Base-by-base conservation (phyloP, 768 basidiomycete species). In the Rhizopogon vulgaris region DNA sequence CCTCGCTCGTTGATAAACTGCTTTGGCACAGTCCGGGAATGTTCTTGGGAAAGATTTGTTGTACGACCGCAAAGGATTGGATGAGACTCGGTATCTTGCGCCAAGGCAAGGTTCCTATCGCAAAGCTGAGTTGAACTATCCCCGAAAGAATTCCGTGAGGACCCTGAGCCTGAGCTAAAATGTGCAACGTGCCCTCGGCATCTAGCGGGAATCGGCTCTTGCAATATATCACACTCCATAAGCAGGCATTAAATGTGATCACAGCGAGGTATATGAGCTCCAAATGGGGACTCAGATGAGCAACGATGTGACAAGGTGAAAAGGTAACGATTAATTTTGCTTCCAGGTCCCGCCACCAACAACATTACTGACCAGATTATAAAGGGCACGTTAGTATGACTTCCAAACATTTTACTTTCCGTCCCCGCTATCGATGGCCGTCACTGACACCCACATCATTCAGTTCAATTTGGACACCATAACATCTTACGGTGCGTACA, bases 211-310 rank as follows among this genome's bases (percentile, higher is more conserved):
- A 14, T 38, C 5, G 41, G 22, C 48, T 41, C 51, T 48, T 17
- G 10, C 36, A 18, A 14, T 27, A 52, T 27, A 34, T 63, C 57
- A 54, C 53, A 58, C 28, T 6, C 64, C 42, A 38, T 32, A 53
- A 57, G 11, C 2, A 7, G 52, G 54, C 7, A 45, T 22, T 25
- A 7, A 6, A 17, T 56, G 68, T 69, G 68, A 67, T 69, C 60
- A 69, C 49, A 62, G 43, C 57, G 53, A 66, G 66, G 56, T 55
- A 2, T 1, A 2, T 10, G 1, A 22, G 2, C 43, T 49, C 59
- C 51, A 36, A 57, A 67, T 55, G 36, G 41, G 53, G 5, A 9
- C 50, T 45, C 55, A 49, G 56, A 59, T 22, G 22, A 22, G 22
- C 22, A 22, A 22, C 22, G 22, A 22, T 69, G 66, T 67, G 67